Evolutionary conservation across 257 asterid genomes (phyloP).

Genomic region (Solanum sitiens): DNA sequence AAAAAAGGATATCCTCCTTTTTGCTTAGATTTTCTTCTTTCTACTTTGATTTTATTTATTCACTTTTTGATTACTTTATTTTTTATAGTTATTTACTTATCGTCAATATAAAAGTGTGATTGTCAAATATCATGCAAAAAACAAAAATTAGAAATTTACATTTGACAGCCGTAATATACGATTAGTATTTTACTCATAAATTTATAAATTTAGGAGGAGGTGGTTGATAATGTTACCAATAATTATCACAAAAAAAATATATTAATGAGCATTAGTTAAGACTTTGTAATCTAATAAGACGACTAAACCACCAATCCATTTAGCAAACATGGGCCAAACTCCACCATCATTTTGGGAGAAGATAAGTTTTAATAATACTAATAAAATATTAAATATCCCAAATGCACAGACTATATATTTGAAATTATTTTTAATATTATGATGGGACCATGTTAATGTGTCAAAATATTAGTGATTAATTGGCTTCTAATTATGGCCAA

Average conservation of each 20-base stretch:
- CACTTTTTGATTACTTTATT: not conserved
- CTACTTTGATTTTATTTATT: not conserved
- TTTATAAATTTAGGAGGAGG: not conserved
- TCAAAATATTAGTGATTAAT: conserved; percentile 11
- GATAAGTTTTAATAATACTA: conserved; percentile 27
- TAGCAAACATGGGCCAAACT: not conserved
- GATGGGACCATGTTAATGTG: conserved; percentile 17
- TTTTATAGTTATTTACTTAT: not conserved
- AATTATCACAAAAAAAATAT: not conserved
- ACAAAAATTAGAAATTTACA: not conserved
- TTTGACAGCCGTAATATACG: not conserved
- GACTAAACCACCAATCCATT: not conserved
- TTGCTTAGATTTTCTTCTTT: not conserved
- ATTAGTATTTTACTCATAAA: not conserved
- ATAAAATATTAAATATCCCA: not conserved
- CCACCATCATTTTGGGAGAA: conserved; percentile 3
- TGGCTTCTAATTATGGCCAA: conserved; percentile 11
- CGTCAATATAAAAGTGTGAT: not conserved
- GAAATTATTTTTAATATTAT: not conserved
- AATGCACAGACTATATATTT: not conserved
- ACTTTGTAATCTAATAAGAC: not conserved
- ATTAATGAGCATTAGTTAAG: not conserved
- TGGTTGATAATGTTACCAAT: not conserved
- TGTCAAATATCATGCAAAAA: not conserved
- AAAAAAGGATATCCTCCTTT: not conserved